phyloP scores from a whole-genome alignment of 768 basidiomycete species.

The Lepiota brunneoincarnata region DNA sequence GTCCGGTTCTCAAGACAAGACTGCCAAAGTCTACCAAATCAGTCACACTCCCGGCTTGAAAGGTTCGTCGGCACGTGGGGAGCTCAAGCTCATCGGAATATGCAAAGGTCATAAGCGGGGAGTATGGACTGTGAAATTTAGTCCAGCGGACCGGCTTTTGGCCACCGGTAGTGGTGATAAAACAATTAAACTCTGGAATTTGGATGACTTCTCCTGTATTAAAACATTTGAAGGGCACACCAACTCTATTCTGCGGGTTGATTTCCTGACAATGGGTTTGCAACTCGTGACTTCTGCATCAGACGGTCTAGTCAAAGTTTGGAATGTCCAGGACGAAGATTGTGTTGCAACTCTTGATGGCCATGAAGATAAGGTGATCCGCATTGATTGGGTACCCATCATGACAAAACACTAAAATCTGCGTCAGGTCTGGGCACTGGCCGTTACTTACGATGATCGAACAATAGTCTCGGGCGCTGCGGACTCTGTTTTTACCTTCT shows the following conservation, averaged over 20 bases:
- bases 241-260: slow-evolving; percentile 92
- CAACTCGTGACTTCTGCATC: slow-evolving; percentile 90
- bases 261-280: slow-evolving; percentile 79
- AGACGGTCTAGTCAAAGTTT: slow-evolving; percentile 94
- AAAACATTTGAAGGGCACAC: slow-evolving; percentile 98
- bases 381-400: not conserved
- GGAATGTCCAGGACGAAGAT: slow-evolving; percentile 88
- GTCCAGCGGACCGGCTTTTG: slow-evolving; percentile 75
- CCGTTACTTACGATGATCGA: slow-evolving; percentile 75
- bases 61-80: slow-evolving; percentile 51
- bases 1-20: slow-evolving; percentile 95
- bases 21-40: slow-evolving; percentile 86
- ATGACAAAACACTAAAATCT: not conserved
- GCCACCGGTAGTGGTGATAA: slow-evolving; percentile 96
- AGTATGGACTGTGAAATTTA: slow-evolving; percentile 93
- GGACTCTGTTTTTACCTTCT: slow-evolving; percentile 94
- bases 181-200: slow-evolving; percentile 90
- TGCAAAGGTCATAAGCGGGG: slow-evolving; percentile 97
- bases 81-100: slow-evolving; percentile 74
- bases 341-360: slow-evolving; percentile 91
- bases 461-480: slow-evolving; percentile 93
- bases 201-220: slow-evolving; percentile 91
- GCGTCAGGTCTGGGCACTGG: slow-evolving; percentile 91
- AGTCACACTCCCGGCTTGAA: slow-evolving; percentile 44
- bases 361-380: slow-evolving; percentile 90